phyloP scores from a whole-genome alignment of 805 yeast genomes.

The Yamadazyma philogaea region DNA sequence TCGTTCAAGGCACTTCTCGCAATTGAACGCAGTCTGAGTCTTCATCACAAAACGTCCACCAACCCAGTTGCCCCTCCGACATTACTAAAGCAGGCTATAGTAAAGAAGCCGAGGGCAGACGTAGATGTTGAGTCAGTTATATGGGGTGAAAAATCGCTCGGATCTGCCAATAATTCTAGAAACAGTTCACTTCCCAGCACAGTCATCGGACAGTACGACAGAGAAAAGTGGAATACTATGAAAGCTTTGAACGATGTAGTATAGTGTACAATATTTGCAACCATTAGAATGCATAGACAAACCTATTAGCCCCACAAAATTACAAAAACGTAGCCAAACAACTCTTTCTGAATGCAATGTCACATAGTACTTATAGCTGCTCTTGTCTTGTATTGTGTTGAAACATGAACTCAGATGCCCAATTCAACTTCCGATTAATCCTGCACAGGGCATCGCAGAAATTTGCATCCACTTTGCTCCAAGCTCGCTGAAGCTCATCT shows the following conservation, averaged over 20 bases:
- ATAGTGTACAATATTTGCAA: neutral
- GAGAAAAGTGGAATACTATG: slow-evolving; percentile 62
- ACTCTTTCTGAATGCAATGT: no score
- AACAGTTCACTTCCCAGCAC: slow-evolving; percentile 51
- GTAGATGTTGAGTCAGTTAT: neutral
- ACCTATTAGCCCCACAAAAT: no score
- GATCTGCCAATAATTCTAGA: slow-evolving; percentile 28
- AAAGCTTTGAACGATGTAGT: slow-evolving; percentile 27
- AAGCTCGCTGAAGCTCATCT: slow-evolving; percentile 3
- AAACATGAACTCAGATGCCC: no score
- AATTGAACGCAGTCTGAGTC: slow-evolving; percentile 1
- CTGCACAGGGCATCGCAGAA: neutral
- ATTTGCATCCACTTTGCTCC: neutral
- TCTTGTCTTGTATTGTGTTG: no score
- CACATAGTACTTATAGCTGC: no score
- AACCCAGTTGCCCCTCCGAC: slow-evolving; percentile 14
- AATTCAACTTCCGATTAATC: neutral
- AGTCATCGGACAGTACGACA: slow-evolving; percentile 61
- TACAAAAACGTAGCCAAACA: no score
- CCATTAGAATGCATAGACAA: neutral
- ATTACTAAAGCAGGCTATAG: slow-evolving; percentile 18
- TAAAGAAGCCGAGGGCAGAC: slow-evolving; percentile 9
- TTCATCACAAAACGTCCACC: neutral
- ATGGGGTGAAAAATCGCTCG: slow-evolving; percentile 32
- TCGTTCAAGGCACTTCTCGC: slow-evolving; percentile 11